These are phyloP conservation scores for Mucor mucedo DNA, from an alignment of 371 early-diverging fungal genomes.

Conservation along the genomic window DNA sequence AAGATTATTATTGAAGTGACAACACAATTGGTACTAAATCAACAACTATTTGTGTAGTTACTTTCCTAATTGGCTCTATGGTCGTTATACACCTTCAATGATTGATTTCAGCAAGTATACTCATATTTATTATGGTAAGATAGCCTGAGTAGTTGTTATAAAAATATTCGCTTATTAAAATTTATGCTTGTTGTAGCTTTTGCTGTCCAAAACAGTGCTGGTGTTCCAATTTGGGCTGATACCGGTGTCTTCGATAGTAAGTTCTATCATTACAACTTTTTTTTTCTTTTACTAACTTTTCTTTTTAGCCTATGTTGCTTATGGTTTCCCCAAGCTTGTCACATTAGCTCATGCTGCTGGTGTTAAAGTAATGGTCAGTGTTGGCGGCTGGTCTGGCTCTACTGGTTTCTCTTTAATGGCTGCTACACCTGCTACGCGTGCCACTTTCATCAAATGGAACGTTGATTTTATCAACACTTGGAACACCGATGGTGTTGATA, in stretches of 20 bases:
- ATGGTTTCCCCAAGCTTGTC: slow-evolving; percentile 36
- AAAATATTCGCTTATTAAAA: background rate
- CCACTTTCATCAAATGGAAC: slow-evolving; percentile 57
- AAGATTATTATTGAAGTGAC: background rate
- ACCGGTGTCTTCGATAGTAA: slow-evolving; percentile 33
- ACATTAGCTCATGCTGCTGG: slow-evolving; percentile 53
- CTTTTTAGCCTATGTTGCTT: slow-evolving; percentile 20
- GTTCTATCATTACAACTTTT: background rate
- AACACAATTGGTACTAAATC: background rate
- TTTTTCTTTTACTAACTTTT: background rate
- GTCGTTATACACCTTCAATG: slow-evolving; percentile 33
- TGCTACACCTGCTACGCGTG: slow-evolving; percentile 45
- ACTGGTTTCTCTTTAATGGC: slow-evolving; percentile 52
- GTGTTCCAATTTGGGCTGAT: slow-evolving; percentile 36
- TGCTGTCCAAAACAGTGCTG: slow-evolving; percentile 44
- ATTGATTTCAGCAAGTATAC: slow-evolving; percentile 60
- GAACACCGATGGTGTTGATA: slow-evolving; percentile 65
- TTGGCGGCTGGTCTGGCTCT: slow-evolving; percentile 79
- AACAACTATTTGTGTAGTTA: slow-evolving; percentile 20
- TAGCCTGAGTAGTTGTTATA: slow-evolving; percentile 17
- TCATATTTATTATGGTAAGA: slow-evolving; percentile 50
- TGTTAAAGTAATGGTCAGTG: slow-evolving; percentile 58
- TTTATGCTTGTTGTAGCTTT: slow-evolving; percentile 29
- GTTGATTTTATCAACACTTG: slow-evolving; percentile 50
- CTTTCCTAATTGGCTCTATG: slow-evolving; percentile 46